A percentile compares a stretch with the other conserved stretches of the same genome.
Conservation (phyloP, 805 yeast species). For the Tetrapisispora namnaoensis region DNA sequence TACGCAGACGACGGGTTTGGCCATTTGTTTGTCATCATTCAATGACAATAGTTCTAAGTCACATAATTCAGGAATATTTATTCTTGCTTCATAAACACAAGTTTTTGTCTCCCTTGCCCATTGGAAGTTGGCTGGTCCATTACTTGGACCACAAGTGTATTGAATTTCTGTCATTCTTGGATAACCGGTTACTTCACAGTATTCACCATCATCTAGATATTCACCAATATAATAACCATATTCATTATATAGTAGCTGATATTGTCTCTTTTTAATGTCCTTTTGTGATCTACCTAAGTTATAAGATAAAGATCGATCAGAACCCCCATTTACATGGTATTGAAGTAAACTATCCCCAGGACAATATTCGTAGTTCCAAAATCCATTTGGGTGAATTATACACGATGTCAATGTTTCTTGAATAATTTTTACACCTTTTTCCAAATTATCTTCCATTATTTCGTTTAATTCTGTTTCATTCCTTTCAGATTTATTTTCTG, state of each 20-base stretch:
- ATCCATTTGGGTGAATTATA: conserved; percentile 29
- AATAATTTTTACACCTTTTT: conserved; percentile 13
- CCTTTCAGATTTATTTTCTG: conserved; percentile 6
- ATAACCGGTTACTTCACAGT: conserved; percentile 48
- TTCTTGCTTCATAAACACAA: conserved; percentile 45
- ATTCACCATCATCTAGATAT: conserved; percentile 39
- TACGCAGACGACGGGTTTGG: conserved; percentile 13
- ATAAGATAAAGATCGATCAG: conserved; percentile 6
- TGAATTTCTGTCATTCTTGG: conserved; percentile 47
- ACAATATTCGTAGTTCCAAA: conserved; percentile 48
- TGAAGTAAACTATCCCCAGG: conserved; percentile 41
- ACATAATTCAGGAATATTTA: conserved; percentile 46
- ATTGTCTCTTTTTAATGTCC: conserved; percentile 16
- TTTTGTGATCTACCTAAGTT: conserved; percentile 16
- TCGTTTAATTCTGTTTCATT: conserved; percentile 8
- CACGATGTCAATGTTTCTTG: conserved; percentile 15
- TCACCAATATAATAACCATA: conserved; percentile 29
- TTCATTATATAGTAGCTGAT: conserved; percentile 27
- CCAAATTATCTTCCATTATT: conserved; percentile 7
- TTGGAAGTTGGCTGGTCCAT: conserved; percentile 18
- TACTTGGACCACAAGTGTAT: conserved; percentile 40
- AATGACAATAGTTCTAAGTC: conserved; percentile 22
- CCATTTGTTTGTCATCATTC: conserved; percentile 16
- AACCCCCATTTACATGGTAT: conserved; percentile 29
- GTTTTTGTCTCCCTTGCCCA: conserved; percentile 45